Base-by-base conservation (phyloP, 1,284 basidiomycete genomes). In the Puccinia triticina region DNA sequence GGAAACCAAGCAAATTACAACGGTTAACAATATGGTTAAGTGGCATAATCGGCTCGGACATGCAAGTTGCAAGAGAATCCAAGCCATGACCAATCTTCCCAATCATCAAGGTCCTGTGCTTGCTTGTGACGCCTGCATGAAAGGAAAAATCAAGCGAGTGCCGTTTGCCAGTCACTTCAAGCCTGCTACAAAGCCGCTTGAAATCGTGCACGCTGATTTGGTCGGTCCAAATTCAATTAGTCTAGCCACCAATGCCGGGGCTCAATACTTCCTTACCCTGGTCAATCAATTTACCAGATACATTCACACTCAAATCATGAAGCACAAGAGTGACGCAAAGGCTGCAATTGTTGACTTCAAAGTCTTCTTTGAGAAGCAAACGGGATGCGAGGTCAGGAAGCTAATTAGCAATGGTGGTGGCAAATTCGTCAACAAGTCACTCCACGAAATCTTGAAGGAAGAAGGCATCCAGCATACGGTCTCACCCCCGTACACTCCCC, bases 401-500 rank as follows among this genome's bases (percentile, higher is more conserved):
- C 23, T 87, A 3, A 82, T 86, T 3, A 82, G 84, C 82, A 87
- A 89, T 84, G 85, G 86, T 37, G 87, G 87, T 34, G 85, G 85
- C 1, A 85, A 88, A 84, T 86, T 85, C 82, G 72, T 81, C 14
- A 57, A 21, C 34, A 32, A 7, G 1, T 5, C 4, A 7, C 34
- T 74, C 48, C 34, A 74, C 29, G 23, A 21, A 2, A 21, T 32
- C 50, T 29, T 23, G 2, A 29, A 29, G 53, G 8, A 3, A 16
- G 8, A 26, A 11, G 72, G 72, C 16, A 74, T 74, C 23, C 8
- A 2, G 10, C 72, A 74, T 5, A 43, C 3, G 12, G 3, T 55
- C n/a, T 43, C 78, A 2, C 43, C 78, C 26, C 23, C 53, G 0
- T 11, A 81, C n/a, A 61, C 78, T 2, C 78, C 78, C 18, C 55